Evolutionary conservation across 345 rosid genomes (phyloP).

Genomic region (Aethionema arabicum): DNA sequence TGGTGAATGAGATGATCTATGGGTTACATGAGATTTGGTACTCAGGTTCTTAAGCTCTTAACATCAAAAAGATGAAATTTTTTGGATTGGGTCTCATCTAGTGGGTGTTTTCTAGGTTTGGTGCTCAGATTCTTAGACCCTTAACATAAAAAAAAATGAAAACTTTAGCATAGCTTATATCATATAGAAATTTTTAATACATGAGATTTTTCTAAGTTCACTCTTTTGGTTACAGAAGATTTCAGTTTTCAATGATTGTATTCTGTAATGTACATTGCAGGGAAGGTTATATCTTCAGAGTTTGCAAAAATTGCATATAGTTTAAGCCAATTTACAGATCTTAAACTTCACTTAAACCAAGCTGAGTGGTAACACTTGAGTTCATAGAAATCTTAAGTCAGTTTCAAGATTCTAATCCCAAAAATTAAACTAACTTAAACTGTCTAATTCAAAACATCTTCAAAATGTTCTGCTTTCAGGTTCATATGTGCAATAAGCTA

Average conservation of each 20-base stretch:
- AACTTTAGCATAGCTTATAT: no score
- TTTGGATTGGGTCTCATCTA: not conserved
- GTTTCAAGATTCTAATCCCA: no score
- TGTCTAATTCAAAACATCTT: slow-evolving; percentile 8
- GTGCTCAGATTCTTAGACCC: no score
- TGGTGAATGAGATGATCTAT: no score
- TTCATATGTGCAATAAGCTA: slow-evolving; percentile 83
- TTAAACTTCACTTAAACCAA: slow-evolving; percentile 34
- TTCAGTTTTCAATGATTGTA: slow-evolving; percentile 23
- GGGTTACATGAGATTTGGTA: no score
- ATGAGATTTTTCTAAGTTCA: not conserved
- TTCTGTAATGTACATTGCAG: slow-evolving; percentile 33
- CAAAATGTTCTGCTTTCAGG: slow-evolving; percentile 41
- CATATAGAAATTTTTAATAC: slow-evolving; percentile 8
- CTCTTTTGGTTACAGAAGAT: slow-evolving; percentile 10
- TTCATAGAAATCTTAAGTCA: slow-evolving; percentile 1
- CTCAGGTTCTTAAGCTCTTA: no score
- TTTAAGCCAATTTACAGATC: slow-evolving; percentile 10
- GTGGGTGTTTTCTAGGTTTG: not conserved
- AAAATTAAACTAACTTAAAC: not conserved
- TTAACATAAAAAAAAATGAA: no score
- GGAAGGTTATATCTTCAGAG: slow-evolving; percentile 28
- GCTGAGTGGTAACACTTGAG: slow-evolving; percentile 33
- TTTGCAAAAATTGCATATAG: slow-evolving; percentile 20
- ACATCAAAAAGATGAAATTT: no score